Percentiles rank a stretch among this genome's conserved stretches.
phyloP scores from a whole-genome alignment of 2,329 filamentous ascomycete species.

The Arachnomyces sp. region DNA sequence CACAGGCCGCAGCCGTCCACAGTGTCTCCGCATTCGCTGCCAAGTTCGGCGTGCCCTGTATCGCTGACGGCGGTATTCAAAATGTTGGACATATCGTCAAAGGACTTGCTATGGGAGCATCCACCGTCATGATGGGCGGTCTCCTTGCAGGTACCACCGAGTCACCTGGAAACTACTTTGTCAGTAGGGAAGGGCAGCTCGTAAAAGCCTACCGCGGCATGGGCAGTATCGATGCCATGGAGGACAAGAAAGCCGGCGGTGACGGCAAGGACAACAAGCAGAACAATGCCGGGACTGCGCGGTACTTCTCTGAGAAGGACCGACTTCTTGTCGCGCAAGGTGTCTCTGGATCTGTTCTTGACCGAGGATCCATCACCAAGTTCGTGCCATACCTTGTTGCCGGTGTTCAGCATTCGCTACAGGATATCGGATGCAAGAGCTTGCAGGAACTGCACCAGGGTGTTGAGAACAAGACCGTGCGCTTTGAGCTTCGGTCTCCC shows the following conservation, averaged over 20 bases:
- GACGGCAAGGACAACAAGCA: constrained; percentile 58
- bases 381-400: constrained; percentile 94
- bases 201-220: constrained; percentile 99
- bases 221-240: constrained; percentile 98
- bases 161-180: constrained; percentile 92
- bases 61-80: constrained; percentile 95
- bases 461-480: constrained; percentile 64
- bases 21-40: constrained; percentile 83
- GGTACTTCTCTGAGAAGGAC: constrained; percentile 97
- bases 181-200: constrained; percentile 91
- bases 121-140: constrained; percentile 98
- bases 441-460: constrained; percentile 66
- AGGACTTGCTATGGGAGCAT: constrained; percentile 86
- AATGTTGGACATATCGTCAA: constrained; percentile 99
- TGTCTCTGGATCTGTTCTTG: constrained; percentile 63
- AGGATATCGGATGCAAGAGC: constrained; percentile 85
- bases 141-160: constrained; percentile 94
- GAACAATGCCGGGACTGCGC: constrained; percentile 84
- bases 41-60: constrained; percentile 92
- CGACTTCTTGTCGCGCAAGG: constrained; percentile 92
- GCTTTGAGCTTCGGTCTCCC: constrained; percentile 89
- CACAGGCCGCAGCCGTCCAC: constrained; percentile 88
- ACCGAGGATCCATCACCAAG: constrained; percentile 70
- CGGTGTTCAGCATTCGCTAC: constrained; percentile 92
- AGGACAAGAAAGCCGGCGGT: constrained; percentile 88